A percentile compares a stretch with the other conserved stretches of the same genome.
Conservation (phyloP, 345 rosid species). For the Mallotus nudiflorus region DNA sequence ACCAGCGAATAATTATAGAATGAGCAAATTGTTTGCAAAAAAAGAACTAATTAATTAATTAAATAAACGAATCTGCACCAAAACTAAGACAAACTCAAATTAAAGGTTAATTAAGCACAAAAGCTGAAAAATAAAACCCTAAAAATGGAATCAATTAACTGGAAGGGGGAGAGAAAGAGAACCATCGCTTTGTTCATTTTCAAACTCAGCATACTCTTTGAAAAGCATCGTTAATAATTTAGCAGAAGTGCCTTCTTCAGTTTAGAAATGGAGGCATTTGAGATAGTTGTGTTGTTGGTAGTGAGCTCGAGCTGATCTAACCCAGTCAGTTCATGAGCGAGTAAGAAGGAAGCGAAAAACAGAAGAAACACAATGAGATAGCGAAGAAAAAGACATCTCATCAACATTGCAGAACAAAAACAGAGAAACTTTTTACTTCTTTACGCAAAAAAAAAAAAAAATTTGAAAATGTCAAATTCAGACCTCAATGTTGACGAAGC, state of each 20-base stretch:
- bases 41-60: too few relatives aligned
- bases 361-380: not conserved
- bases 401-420: constrained; percentile 11
- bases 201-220: constrained; percentile 84
- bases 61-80: not conserved
- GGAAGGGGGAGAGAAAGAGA: constrained; percentile 18
- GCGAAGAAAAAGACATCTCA: not conserved
- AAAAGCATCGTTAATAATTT: constrained; percentile 84
- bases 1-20: too few relatives aligned
- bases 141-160: not conserved
- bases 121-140: not conserved
- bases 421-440: too few relatives aligned
- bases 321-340: constrained; percentile 7
- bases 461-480: too few relatives aligned
- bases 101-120: not conserved
- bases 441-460: too few relatives aligned
- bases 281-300: constrained; percentile 24
- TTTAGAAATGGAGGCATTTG: constrained; percentile 45
- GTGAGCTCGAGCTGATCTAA: constrained; percentile 8
- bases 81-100: not conserved
- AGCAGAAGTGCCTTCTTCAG: constrained; percentile 70
- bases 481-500: too few relatives aligned
- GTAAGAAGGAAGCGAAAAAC: constrained; percentile 2
- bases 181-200: constrained; percentile 80
- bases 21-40: too few relatives aligned